A percentile compares a stretch with the other conserved stretches of the same genome.
Conservation (phyloP, 495 filamentous ascomycete genomes). For the Apiosordaria backusii region DNA sequence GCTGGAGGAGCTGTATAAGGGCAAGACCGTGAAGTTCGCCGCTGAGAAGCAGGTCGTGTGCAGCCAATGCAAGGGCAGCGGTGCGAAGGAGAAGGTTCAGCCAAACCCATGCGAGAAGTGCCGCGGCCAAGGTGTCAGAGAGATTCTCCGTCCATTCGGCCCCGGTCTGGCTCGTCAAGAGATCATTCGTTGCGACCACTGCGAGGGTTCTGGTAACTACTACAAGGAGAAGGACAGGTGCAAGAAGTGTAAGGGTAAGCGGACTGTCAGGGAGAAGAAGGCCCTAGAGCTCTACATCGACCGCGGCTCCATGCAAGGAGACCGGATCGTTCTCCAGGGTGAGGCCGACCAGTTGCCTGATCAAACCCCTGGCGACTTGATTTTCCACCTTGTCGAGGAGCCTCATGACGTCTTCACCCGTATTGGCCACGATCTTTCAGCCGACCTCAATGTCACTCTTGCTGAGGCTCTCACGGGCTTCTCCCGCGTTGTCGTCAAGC, state of each 20-base stretch:
- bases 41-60: constrained; percentile 92
- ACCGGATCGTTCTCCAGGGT: constrained; percentile 83
- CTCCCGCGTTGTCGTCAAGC: constrained; percentile 82
- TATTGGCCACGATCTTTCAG: constrained; percentile 77
- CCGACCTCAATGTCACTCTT: constrained; percentile 73
- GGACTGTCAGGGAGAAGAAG: constrained; percentile 78
- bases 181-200: constrained; percentile 68
- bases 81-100: constrained; percentile 89
- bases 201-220: constrained; percentile 74
- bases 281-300: constrained; percentile 95
- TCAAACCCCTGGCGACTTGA: constrained; percentile 85
- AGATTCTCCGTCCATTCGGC: constrained; percentile 71
- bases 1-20: constrained; percentile 94
- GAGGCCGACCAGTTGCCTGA: constrained; percentile 94
- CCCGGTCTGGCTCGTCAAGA: constrained; percentile 77
- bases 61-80: constrained; percentile 77
- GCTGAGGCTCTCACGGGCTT: constrained; percentile 86
- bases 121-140: constrained; percentile 67
- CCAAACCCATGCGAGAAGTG: constrained; percentile 80
- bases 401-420: constrained; percentile 77
- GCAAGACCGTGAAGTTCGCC: constrained; percentile 93
- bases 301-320: constrained; percentile 80
- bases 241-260: constrained; percentile 95
- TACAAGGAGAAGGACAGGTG: constrained; percentile 94
- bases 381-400: constrained; percentile 80